A percentile compares a stretch with the other conserved stretches of the same genome.
phyloP scores from a whole-genome alignment of 2,329 filamentous ascomycete genomes.

The Hyphodiscus sp. region DNA sequence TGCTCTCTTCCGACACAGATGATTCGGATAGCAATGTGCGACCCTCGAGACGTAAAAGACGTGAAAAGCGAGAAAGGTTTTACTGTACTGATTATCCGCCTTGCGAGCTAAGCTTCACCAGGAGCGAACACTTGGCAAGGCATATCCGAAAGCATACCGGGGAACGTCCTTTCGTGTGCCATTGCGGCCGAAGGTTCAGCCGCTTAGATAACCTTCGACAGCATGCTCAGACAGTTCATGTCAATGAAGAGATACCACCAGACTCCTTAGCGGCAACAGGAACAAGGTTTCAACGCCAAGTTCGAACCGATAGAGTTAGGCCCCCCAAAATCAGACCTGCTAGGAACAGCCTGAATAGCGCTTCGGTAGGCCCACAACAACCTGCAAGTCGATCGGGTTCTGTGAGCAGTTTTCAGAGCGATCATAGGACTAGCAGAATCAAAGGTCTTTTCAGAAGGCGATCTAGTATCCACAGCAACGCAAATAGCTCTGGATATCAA shows the following conservation, averaged over 20 bases:
- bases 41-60: not conserved
- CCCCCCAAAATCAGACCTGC: too few relatives aligned
- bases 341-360: too few relatives aligned
- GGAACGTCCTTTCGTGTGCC: not conserved
- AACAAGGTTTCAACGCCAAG: not conserved
- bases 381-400: not conserved
- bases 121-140: not conserved
- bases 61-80: too few relatives aligned
- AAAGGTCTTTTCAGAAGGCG: not conserved
- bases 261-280: not conserved
- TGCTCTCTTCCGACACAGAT: not conserved
- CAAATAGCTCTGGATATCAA: not conserved
- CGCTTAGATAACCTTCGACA: not conserved
- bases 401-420: not conserved
- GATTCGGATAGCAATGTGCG: not conserved
- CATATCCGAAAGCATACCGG: not conserved
- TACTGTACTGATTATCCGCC: not conserved
- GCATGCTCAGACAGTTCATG: not conserved
- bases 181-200: not conserved
- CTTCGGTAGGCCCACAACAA: too few relatives aligned
- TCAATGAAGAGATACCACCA: not conserved
- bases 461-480: conserved; percentile 2
- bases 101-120: not conserved
- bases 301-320: not conserved
- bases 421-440: not conserved